Evolutionary conservation across 805 yeast genomes (phyloP).

Genomic region (Alloascoidea africana): DNA sequence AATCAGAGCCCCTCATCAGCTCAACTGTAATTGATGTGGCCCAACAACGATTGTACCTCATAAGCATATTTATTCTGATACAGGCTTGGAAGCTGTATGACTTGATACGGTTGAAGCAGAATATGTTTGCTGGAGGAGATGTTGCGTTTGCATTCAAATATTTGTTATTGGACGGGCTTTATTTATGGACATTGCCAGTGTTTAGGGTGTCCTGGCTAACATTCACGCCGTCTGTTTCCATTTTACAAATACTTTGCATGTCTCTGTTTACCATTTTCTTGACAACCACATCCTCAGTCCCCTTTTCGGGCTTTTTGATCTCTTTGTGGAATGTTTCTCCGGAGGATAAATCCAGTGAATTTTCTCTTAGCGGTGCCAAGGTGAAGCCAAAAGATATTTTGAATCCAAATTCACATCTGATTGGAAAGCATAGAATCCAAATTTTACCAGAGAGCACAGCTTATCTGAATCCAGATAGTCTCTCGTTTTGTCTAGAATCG

Average conservation of each 20-base stretch:
- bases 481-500: constrained; percentile 36
- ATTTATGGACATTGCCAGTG: constrained; percentile 55
- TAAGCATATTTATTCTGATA: constrained; percentile 54
- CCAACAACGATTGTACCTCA: constrained; percentile 54
- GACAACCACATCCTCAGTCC: constrained; percentile 19
- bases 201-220: constrained; percentile 64
- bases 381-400: constrained; percentile 16
- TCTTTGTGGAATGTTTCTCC: background rate
- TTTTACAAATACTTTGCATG: constrained; percentile 29
- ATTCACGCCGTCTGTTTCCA: constrained; percentile 42
- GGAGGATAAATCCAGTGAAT: constrained; percentile 10
- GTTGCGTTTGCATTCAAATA: constrained; percentile 56
- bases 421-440: constrained; percentile 75
- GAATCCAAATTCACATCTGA: constrained; percentile 42
- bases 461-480: constrained; percentile 58
- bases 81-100: constrained; percentile 83
- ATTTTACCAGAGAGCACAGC: constrained; percentile 89
- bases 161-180: constrained; percentile 54
- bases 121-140: constrained; percentile 29
- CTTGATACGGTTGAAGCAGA: constrained; percentile 39
- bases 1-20: constrained; percentile 37
- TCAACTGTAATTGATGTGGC: constrained; percentile 52
- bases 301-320: background rate
- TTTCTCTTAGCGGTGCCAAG: constrained; percentile 18
- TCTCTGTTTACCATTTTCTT: constrained; percentile 37